Evolutionary conservation across 2,329 filamentous ascomycete genomes (phyloP).

Genomic region (Colletotrichum coccodes): DNA sequence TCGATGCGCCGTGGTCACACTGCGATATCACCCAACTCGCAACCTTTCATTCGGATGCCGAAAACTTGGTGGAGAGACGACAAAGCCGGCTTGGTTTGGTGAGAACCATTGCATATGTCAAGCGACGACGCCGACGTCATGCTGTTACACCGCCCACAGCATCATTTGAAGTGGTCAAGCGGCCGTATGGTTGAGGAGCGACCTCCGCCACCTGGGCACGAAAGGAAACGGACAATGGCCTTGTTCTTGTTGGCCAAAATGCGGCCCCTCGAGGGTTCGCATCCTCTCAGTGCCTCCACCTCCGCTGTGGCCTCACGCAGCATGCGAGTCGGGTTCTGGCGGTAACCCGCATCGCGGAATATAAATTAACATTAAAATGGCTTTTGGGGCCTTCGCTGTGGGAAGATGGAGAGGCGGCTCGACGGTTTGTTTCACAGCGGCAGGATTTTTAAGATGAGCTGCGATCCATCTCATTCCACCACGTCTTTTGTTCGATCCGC

Average conservation of each 20-base stretch:
- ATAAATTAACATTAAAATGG: conserved; percentile 22
- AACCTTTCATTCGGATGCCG: not conserved
- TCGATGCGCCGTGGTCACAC: not conserved
- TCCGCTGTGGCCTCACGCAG: not conserved
- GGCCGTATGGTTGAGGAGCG: conserved; percentile 1
- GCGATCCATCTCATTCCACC: conserved; percentile 17
- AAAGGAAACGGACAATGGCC: conserved; percentile 1
- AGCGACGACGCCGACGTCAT: not conserved
- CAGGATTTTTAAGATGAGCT: conserved; percentile 30
- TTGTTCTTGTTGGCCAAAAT: conserved; percentile 1
- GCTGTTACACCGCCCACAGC: not conserved
- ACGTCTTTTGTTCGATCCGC: not conserved
- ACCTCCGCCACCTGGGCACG: not conserved
- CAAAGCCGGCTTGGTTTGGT: not conserved
- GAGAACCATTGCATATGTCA: not conserved
- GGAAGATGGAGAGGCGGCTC: conserved; percentile 9
- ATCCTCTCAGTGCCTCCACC: not conserved
- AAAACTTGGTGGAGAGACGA: not conserved
- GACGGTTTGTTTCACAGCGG: conserved; percentile 30
- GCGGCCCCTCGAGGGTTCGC: not conserved
- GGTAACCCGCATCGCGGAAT: conserved; percentile 14
- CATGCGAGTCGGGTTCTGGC: not conserved
- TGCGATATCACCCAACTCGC: not conserved
- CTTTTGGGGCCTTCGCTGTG: conserved; percentile 8
- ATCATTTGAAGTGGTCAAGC: not conserved